phyloP scores from a whole-genome alignment of 106 monocot genomes.

The Allium sativum region DNA sequence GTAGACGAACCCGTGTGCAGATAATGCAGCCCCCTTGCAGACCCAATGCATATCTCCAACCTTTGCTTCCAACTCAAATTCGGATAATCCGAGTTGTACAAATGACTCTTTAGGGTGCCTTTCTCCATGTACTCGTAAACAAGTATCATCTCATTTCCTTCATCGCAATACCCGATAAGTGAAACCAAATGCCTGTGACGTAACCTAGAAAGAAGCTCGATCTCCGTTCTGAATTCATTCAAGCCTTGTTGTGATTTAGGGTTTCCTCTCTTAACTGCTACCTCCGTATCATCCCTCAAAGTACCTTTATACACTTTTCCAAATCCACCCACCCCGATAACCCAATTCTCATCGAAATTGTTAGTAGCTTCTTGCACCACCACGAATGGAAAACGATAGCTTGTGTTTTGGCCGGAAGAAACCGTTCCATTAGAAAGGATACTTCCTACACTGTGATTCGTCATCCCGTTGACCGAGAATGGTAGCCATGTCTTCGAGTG shows the following conservation, averaged over 20 bases:
- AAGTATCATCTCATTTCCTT: conserved; percentile 64
- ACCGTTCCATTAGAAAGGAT: conserved; percentile 13
- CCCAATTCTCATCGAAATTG: conserved; percentile 60
- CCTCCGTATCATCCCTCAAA: conserved; percentile 42
- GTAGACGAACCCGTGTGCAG: conserved; percentile 56
- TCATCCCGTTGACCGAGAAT: conserved; percentile 32
- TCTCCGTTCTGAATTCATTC: conserved; percentile 66
- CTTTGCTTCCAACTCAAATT: conserved; percentile 54
- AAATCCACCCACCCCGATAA: conserved; percentile 74
- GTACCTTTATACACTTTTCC: conserved; percentile 71
- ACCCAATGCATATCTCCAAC: conserved; percentile 59
- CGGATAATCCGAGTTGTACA: conserved; percentile 52
- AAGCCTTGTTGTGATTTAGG: conserved; percentile 63
- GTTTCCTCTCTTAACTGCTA: conserved; percentile 61
- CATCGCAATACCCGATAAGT: conserved; percentile 64
- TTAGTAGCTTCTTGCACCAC: conserved; percentile 58
- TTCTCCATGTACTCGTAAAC: conserved; percentile 81
- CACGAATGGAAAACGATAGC: conserved; percentile 42
- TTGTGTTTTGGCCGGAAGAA: conserved; percentile 30
- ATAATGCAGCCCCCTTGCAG: conserved; percentile 70
- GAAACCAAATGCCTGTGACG: conserved; percentile 78
- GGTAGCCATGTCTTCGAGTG: conserved; percentile 36
- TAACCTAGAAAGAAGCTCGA: conserved; percentile 53
- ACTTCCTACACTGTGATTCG: conserved; percentile 27
- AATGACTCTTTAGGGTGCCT: conserved; percentile 57